Percentiles rank a stretch among this genome's conserved stretches.
Conservation (phyloP, 192 early-diverging fungal genomes). For the Rhizophlyctis rosea region DNA sequence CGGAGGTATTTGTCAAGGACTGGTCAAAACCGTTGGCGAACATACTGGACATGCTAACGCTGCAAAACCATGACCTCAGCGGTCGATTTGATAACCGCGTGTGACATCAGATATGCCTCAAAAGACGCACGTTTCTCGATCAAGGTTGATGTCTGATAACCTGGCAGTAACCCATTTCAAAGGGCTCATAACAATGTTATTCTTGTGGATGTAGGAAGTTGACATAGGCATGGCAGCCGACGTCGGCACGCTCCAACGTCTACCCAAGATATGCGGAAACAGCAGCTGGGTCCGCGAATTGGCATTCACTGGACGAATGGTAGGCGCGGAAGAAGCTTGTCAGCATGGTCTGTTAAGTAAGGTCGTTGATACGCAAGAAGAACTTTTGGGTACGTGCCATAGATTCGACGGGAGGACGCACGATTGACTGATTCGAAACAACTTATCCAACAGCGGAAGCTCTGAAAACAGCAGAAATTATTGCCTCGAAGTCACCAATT, state of each 20-base stretch:
- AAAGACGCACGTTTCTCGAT: conserved; percentile 79
- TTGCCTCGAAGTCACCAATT: conserved; percentile 88
- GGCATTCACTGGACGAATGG: conserved; percentile 77
- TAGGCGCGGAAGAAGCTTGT: conserved; percentile 62
- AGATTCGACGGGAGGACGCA: not conserved
- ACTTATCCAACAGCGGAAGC: conserved; percentile 51
- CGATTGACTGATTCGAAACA: not conserved
- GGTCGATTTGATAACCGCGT: conserved; percentile 85
- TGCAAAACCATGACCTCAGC: too few relatives aligned
- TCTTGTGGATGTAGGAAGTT: conserved; percentile 56
- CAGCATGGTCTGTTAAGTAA: conserved; percentile 58
- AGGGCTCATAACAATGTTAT: not conserved
- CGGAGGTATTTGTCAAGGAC: conserved; percentile 44
- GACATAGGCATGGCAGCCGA: conserved; percentile 94
- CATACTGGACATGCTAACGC: too few relatives aligned
- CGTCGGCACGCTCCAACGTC: conserved; percentile 87
- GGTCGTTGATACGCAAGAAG: conserved; percentile 43
- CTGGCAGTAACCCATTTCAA: not conserved
- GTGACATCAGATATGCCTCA: conserved; percentile 83
- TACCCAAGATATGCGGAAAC: conserved; percentile 88
- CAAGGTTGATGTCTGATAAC: conserved; percentile 47
- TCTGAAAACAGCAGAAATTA: conserved; percentile 62
- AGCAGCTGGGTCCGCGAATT: conserved; percentile 87
- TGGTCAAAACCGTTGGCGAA: too few relatives aligned
- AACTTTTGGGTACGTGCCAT: conserved; percentile 44